Evolutionary conservation across 2,329 filamentous ascomycete genomes (phyloP).

Genomic region (Colletotrichum sp.): DNA sequence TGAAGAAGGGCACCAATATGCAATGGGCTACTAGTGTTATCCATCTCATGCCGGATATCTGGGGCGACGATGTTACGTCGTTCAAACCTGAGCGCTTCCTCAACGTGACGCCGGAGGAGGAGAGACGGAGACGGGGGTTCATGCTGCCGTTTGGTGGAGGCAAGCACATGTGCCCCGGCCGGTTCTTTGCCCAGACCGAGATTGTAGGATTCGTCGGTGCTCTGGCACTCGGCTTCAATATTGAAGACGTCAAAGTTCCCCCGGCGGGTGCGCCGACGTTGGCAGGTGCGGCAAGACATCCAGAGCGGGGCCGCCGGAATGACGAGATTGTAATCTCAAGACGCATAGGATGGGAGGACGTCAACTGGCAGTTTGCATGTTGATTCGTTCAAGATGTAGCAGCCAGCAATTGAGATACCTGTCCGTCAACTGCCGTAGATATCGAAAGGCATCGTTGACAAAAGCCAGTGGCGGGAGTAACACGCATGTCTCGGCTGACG

Average conservation of each 20-base stretch:
- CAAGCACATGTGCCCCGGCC: conserved; percentile 34
- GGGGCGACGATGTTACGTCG: conserved; percentile 24
- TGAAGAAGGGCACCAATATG: conserved; percentile 29
- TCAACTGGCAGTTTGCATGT: conserved; percentile 24
- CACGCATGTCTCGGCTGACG: neutral
- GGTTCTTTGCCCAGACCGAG: conserved; percentile 35
- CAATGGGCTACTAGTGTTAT: conserved; percentile 29
- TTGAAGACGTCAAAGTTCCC: conserved; percentile 24
- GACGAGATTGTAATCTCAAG: conserved; percentile 15
- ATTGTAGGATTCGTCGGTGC: conserved; percentile 27
- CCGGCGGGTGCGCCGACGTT: neutral
- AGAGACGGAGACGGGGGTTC: conserved; percentile 26
- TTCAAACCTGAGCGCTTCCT: conserved; percentile 31
- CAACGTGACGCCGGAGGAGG: conserved; percentile 14
- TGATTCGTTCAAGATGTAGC: neutral
- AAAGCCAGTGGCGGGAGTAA: neutral
- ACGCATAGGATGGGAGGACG: conserved; percentile 28
- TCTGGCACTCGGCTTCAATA: conserved; percentile 26
- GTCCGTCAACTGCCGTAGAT: neutral
- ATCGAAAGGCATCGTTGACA: neutral
- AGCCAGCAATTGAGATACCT: neutral
- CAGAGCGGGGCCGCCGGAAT: neutral
- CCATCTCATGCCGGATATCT: conserved; percentile 26
- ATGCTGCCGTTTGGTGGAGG: conserved; percentile 37
- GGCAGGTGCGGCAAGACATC: conserved; percentile 17